Base-by-base conservation (phyloP, 306 rosid genomes). In the Ziziphus jujuba region DNA sequence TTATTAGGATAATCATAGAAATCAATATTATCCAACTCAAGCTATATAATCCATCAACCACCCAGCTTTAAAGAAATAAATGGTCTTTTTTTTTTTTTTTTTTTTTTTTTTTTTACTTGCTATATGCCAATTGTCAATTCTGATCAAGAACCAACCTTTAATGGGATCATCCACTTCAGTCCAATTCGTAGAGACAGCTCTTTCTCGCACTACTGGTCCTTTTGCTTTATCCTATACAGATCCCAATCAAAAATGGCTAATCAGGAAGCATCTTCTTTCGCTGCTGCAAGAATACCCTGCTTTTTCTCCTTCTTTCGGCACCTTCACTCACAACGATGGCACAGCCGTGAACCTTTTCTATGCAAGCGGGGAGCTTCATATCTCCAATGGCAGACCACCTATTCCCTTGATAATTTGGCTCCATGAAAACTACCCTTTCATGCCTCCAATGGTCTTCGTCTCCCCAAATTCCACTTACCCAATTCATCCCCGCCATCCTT, bases 361-460 rank as follows among this genome's bases (percentile, higher is more conserved):
- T 17, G 68, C 48, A 45, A 7, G 25, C 23, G 75, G 75, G 3
- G 17, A 34, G 45, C 60, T 60, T 24, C 40, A 2, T 5, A 5
- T 62, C 47, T 28, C 75, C 58, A 22, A 23, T 22, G 13, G 11
- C 36, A 31, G 49, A 12, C 47, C 56, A 3, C 16, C 58, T 36
- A 45, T 71, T 8, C 75, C 75, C 4, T 7, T 71, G 54, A 36
- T 53, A 10, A 61, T 71, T 45, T 71, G 75, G 75, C 67, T 72
- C 63, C 76, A 61, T 43, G 43, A 72, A n/a, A 62, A 16, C 53
- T 58, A 72, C 55, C 76, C 76, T 43, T 10, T 51, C 43, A 24
- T 7, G 36, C 61, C 75, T 7, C 75, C 76, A 14, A 43, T 55
- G n/a, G 70, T 72, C 56, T 38, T 51, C 16, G 45, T 63, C 47